These are phyloP conservation scores for Citrus hindsii DNA, from an alignment of 345 rosid genomes.

Conservation along the genomic window DNA sequence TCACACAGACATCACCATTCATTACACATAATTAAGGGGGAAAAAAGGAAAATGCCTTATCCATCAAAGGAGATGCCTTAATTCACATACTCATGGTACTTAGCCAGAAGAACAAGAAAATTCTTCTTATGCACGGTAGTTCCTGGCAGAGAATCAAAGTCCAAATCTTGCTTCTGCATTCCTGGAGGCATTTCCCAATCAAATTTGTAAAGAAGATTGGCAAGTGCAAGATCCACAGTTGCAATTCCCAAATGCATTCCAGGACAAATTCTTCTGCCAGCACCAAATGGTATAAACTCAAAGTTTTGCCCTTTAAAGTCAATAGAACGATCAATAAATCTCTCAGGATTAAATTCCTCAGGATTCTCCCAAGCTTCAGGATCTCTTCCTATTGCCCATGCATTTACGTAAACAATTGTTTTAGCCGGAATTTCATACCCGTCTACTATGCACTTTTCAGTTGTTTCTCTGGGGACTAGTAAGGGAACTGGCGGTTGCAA, in stretches of 20 bases:
- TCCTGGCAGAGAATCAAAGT: constrained; percentile 14
- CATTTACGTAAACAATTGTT: background rate
- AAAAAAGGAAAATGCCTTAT: too few species aligned
- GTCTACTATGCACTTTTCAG: background rate
- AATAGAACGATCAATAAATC: background rate
- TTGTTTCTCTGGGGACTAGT: constrained; percentile 9
- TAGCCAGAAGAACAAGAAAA: constrained; percentile 13
- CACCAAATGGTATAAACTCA: constrained; percentile 28
- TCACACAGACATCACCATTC: too few species aligned
- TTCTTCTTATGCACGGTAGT: constrained; percentile 17
- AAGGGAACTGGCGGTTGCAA: constrained; percentile 13
- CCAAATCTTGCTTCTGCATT: constrained; percentile 4
- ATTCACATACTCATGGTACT: background rate
- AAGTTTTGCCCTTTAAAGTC: constrained; percentile 26
- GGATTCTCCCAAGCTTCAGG: constrained; percentile 8
- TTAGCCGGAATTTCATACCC: background rate
- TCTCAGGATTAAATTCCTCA: background rate
- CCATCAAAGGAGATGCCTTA: background rate
- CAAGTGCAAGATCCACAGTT: constrained; percentile 20
- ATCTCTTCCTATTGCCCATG: constrained; percentile 40
- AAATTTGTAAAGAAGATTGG: constrained; percentile 19
- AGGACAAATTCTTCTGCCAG: constrained; percentile 31
- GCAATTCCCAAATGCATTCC: constrained; percentile 12
- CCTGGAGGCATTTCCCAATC: constrained; percentile 23
- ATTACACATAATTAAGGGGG: too few species aligned